phyloP scores from a whole-genome alignment of 2,329 filamentous ascomycete species.

The Hymenoscyphus fraxineus region DNA sequence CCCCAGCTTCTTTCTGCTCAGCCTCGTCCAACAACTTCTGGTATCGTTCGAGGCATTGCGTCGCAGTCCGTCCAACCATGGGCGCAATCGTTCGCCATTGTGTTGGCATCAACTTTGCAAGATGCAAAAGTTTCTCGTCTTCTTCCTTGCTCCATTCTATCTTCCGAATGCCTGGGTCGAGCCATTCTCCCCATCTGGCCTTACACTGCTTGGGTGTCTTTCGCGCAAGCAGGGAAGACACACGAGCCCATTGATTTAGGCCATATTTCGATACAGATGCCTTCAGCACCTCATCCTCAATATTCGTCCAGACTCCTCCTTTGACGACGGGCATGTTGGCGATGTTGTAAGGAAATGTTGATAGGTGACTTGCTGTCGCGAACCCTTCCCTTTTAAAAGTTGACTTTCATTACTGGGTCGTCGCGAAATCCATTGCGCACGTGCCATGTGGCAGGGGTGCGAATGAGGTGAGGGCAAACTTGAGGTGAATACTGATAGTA shows the following conservation, averaged over 20 bases:
- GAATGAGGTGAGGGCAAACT: no score
- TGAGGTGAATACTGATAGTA: no score
- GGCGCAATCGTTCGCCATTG: slow-evolving; percentile 99
- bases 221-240: slow-evolving; percentile 91
- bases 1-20: slow-evolving; percentile 78
- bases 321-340: slow-evolving; percentile 67
- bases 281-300: slow-evolving; percentile 94
- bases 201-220: slow-evolving; percentile 99
- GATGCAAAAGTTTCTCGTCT: slow-evolving; percentile 92
- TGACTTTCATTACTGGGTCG: no score
- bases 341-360: slow-evolving; percentile 11
- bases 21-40: slow-evolving; percentile 95
- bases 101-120: slow-evolving; percentile 97
- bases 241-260: slow-evolving; percentile 96
- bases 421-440: no score
- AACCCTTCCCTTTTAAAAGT: not conserved
- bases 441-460: no score
- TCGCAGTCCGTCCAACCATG: slow-evolving; percentile 92
- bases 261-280: slow-evolving; percentile 86
- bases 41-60: slow-evolving; percentile 94
- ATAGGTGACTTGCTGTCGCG: slow-evolving; percentile 1
- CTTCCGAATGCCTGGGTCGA: slow-evolving; percentile 96
- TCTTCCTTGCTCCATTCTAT: slow-evolving; percentile 99
- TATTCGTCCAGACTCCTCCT: slow-evolving; percentile 72
- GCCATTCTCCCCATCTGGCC: slow-evolving; percentile 96